Percentiles rank a stretch among this genome's conserved stretches.
These are phyloP conservation scores for Radiomyces spectabilis DNA, from an alignment of 192 early-diverging fungal species.

Conservation along the genomic window DNA sequence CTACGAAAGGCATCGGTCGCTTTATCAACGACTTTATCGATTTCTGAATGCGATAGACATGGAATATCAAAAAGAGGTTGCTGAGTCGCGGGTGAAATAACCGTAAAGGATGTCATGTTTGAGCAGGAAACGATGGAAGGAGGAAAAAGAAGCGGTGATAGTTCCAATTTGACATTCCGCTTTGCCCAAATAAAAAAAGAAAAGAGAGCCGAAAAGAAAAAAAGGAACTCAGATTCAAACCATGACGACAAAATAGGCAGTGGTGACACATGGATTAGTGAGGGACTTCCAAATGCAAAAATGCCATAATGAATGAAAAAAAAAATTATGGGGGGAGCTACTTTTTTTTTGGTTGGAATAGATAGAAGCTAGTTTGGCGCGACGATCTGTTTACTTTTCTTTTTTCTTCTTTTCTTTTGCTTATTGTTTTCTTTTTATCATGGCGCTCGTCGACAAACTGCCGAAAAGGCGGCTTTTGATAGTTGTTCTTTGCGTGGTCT, in stretches of 20 bases:
- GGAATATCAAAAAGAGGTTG: constrained; percentile 5
- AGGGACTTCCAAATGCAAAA: too few relatives aligned
- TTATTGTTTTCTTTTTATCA: not conserved
- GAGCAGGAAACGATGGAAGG: not conserved
- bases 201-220: not conserved
- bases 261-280: too few relatives aligned
- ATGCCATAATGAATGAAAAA: not conserved
- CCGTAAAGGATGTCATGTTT: constrained; percentile 12
- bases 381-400: not conserved
- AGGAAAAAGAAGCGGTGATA: not conserved
- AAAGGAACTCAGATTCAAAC: too few relatives aligned
- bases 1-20: constrained; percentile 35
- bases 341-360: not conserved
- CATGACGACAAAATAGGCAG: too few relatives aligned
- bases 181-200: constrained; percentile 8
- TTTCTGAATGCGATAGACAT: constrained; percentile 13
- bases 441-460: not conserved
- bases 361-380: not conserved
- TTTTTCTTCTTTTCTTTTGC: not conserved
- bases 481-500: not conserved
- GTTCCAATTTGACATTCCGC: too few relatives aligned
- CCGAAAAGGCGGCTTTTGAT: not conserved
- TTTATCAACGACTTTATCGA: constrained; percentile 32
- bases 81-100: constrained; percentile 24
- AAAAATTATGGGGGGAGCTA: not conserved